Evolutionary conservation across 2,329 filamentous ascomycete genomes (phyloP), one percentile per base, ranked within the genome.

Genomic region (Colletotrichum cuscutae): DNA sequence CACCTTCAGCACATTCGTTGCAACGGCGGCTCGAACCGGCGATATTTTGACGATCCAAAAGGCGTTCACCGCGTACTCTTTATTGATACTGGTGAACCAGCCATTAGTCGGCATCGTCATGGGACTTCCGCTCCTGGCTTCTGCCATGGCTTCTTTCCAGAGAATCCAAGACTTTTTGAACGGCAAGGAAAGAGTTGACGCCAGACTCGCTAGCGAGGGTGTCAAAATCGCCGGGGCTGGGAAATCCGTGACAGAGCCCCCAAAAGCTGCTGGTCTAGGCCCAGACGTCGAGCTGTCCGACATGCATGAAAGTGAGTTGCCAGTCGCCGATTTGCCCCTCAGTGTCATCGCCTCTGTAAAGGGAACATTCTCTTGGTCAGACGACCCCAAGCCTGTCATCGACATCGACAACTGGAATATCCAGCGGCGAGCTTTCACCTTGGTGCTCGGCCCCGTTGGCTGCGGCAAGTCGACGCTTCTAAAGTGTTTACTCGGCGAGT

Each of bases 401-500:
- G 68, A 54, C 15, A 70, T 77, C 37, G 68, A 32, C 0, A 63
- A 30, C 26, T 71, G 59, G 61, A 65, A 24, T 15, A 62, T 68
- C 30, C 24, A 56, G 15, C 22, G 70, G 54, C 26, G 69, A 13
- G 52, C 61, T 30, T 68, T 80, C 32, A 78, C 76, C 7, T 74
- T 80, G 4, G 28, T 84, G 2, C 72, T 81, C 6, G 83, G 82
- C 0, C 81, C 82, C 0, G 80, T 84, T 0, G 82, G 81, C 0
- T 81, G 77, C 28, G 82, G 83, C 11, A 84, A 84, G 68, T 80
- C 79, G 0, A 80, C 80, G 2, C 68, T 82, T 1, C 73, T 82
- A 37, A 78, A 81, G 37, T 72, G 77, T 12, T 64, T 83, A 0
- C 76, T 82, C 0, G 78, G 80, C 9, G 80, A 81, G 61, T 71